Base-by-base conservation (phyloP, 352 stramenopile genomes). In the Phytopythium delawarense region DNA sequence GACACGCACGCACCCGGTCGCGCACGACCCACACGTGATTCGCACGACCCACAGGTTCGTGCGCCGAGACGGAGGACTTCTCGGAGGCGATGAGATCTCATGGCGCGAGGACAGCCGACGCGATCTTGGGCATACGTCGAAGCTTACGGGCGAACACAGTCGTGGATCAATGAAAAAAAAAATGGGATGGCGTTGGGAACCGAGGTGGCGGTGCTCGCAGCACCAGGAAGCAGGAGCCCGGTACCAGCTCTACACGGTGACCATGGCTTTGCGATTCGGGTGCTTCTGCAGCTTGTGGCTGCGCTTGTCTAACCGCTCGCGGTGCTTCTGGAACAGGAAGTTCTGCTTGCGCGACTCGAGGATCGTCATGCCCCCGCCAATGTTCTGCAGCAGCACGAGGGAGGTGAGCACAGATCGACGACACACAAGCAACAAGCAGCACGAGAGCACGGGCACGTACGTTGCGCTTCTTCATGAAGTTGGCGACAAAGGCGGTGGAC, bases 261-360 rank as follows among this genome's bases (percentile, higher is more conserved):
- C 67, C 68, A 95, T 79, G 51, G 61, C 68, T 70, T 67, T 68
- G 63, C 87, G 84, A 63, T 95, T 95, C 59, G 87, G 87, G 64
- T 92, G 79, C 61, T 74, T 90, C 69, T 95, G 87, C 35, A 95
- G 64, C 71, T 95, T 95, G 72, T 95, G 84, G 53, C 82, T 92
- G 60, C 87, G 87, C 48, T 74, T 87, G 49, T 93, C 84, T 52
- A 95, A 74, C 32, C 84, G 83, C 59, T 84, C 86, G 57, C 81
- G 79, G 65, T 93, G 87, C 72, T 92, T 93, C 56, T 88, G 67
- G 63, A 92, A 84, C 65, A 83, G 72, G 53, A 87, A 86, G 65
- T 85, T 87, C 67, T 92, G 80, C 32, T 71, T 70, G 57, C 79
- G 84, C 58, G 70, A 71, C 64, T 93, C 79, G 21, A 73, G 67